Conservation (phyloP, 768 basidiomycete genomes). For the Termitomyces eurrhizus region DNA sequence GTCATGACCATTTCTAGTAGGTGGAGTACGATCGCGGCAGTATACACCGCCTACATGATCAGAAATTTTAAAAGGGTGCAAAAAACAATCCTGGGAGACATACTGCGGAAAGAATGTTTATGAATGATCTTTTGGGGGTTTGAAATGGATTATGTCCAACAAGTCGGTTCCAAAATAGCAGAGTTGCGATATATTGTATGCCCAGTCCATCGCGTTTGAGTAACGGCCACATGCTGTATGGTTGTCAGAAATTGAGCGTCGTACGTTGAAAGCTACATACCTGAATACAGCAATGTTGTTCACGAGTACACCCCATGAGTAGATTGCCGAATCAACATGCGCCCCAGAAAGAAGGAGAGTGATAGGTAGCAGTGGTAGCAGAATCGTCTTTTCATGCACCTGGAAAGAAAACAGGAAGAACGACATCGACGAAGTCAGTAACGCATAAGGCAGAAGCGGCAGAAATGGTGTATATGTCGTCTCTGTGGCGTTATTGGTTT, state of each 20-base stretch:
- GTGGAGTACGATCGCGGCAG: conserved; percentile 53
- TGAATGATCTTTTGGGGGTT: conserved; percentile 40
- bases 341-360: conserved; percentile 67
- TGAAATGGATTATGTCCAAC: conserved; percentile 74
- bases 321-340: conserved; percentile 50
- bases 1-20: conserved; percentile 53
- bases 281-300: conserved; percentile 89
- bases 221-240: conserved; percentile 88
- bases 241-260: neutral
- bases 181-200: conserved; percentile 65
- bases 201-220: conserved; percentile 75
- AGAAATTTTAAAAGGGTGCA: neutral
- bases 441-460: conserved; percentile 72
- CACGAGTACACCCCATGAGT: conserved; percentile 67
- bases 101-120: conserved; percentile 54
- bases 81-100: conserved; percentile 13
- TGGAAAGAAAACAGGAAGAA: conserved; percentile 98
- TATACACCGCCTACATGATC: conserved; percentile 48
- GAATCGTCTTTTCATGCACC: conserved; percentile 92
- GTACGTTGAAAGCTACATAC: conserved; percentile 36
- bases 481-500: conserved; percentile 5
- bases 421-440: conserved; percentile 79
- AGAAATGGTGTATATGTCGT: conserved; percentile 44
- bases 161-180: conserved; percentile 76
- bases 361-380: conserved; percentile 82